phyloP scores from a whole-genome alignment of 2,329 filamentous ascomycete species.

The Neopestalotiopsis sp. region DNA sequence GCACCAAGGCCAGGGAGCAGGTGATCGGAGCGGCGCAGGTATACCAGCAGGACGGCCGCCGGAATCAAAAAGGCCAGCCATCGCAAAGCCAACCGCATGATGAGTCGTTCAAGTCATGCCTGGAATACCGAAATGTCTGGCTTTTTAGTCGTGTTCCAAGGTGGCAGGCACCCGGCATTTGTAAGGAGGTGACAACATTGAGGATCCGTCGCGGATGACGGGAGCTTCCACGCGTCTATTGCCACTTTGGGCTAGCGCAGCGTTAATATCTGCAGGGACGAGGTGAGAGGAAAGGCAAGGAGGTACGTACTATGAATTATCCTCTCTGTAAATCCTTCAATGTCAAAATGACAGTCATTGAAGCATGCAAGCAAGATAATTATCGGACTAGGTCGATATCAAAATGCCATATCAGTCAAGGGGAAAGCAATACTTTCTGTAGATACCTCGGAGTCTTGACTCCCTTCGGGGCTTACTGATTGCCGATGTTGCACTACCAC shows the following conservation, averaged over 20 bases:
- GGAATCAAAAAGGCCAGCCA: constrained; percentile 19
- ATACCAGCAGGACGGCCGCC: not conserved
- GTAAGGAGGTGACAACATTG: not conserved
- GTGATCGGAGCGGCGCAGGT: not conserved
- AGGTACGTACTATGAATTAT: too few relatives aligned
- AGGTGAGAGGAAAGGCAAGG: too few relatives aligned
- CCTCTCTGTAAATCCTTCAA: too few relatives aligned
- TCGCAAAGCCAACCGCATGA: constrained; percentile 19
- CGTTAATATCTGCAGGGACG: not conserved
- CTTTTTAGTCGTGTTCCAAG: not conserved
- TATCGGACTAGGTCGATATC: too few relatives aligned
- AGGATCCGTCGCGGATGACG: constrained; percentile 3
- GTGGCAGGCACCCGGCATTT: not conserved
- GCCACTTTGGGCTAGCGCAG: not conserved
- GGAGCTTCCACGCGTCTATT: constrained; percentile 12
- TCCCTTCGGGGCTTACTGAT: not conserved
- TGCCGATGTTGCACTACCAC: not conserved
- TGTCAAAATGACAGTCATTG: too few relatives aligned
- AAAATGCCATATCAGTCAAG: too few relatives aligned
- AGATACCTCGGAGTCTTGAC: not conserved
- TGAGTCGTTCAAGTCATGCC: constrained; percentile 16
- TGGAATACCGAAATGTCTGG: not conserved
- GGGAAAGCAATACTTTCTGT: too few relatives aligned
- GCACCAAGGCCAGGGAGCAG: not conserved
- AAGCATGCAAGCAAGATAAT: too few relatives aligned